Base-by-base conservation (phyloP, 768 basidiomycete species). In the Floccularia luteovirens region DNA sequence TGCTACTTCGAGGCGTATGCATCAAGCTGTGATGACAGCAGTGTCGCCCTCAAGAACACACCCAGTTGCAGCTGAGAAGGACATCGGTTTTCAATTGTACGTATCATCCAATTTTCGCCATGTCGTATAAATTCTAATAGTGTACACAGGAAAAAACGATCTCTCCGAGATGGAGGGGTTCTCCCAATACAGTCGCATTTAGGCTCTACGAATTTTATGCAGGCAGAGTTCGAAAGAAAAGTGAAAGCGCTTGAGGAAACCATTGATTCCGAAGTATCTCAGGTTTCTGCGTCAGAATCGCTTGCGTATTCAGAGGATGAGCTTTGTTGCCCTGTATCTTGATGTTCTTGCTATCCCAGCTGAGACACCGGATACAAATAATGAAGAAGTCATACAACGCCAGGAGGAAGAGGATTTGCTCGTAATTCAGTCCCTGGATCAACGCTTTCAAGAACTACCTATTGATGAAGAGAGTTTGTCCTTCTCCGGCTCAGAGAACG, bases 291-390 rank as follows among this genome's bases (percentile, higher is more conserved):
- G 22, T 38, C 57, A 4, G 63, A 63, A 19, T 43, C 57, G 1
- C 55, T 60, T 6, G 46, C 54, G 2, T 74, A 66, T 43, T 60
- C 63, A 1, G 72, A 74, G 45, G 60, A 64, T 14, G 67, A 70
- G 7, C 51, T n/a, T 74, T 3, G 30, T 65, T 31, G 39, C 51
- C 1, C 44, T 74, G 31, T 74, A 74, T 43, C 61, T 69, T 41
- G 68, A 72, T 41, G 51, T 74, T 14, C 60, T 72, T 17, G 60
- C 64, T 16, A 53, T 65, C 21, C 58, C 58, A 13, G 34, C 42
- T 11, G 42, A 43, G 13, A 42, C 54, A 33, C 5, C 28, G 2
- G 31, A 45, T 23, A 13, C 49, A 11, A 42, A 36, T 35, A 43
- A 47, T n/a, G 39, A 48, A 38, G 44, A 42, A 13, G 37, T 45